Base-by-base conservation (phyloP, 805 yeast species). In the Hagleromyces aurorensis region DNA sequence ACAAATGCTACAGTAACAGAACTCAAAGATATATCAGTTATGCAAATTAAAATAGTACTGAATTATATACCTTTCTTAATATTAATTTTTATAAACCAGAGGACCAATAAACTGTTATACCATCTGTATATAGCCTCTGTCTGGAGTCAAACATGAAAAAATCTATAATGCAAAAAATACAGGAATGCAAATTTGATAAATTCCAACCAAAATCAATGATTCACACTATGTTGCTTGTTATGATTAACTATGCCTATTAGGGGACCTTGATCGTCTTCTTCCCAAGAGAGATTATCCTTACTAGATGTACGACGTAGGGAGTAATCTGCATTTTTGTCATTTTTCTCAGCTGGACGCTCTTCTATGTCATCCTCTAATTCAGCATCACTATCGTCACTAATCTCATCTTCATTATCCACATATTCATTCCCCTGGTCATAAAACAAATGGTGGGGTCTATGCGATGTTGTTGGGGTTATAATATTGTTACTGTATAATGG, bases 401-500 rank as follows among this genome's bases (percentile, higher is more conserved):
- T 32, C 11, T 40, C 41, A 10, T 37, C 40, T 14, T 42, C 41
- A 12, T 39, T 37, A 7, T n/a, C n/a, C n/a, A 37, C 39, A 29
- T 36, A 23, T n/a, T 21, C 24, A 13, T 22, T 24, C 24, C 43
- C 51, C 13, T 42, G 44, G 22, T 39, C 38, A 32, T 40, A 40
- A 17, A 40, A 31, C 27, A 40, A 25, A 31, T 37, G 25, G 33
- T 44, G 35, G 27, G 50, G 27, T 28, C 41, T 25, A 27, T 43
- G 34, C 6, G 38, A 32, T 10, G 44, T 23, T 7, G 33, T 37
- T 4, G 43, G 52, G 3, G 54, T 52, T 17, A 50, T 42, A 50
- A 52, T 48, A n/a, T n/a, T n/a, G 41, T 43, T 57, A 28, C 44
- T 49, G 41, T 79, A 78, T 32, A 78, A 53, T 5, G 83, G 78